A percentile compares a stretch with the other conserved stretches of the same genome.
phyloP scores from a whole-genome alignment of 176 grass and related monocot genomes.

The Musa itinerans region DNA sequence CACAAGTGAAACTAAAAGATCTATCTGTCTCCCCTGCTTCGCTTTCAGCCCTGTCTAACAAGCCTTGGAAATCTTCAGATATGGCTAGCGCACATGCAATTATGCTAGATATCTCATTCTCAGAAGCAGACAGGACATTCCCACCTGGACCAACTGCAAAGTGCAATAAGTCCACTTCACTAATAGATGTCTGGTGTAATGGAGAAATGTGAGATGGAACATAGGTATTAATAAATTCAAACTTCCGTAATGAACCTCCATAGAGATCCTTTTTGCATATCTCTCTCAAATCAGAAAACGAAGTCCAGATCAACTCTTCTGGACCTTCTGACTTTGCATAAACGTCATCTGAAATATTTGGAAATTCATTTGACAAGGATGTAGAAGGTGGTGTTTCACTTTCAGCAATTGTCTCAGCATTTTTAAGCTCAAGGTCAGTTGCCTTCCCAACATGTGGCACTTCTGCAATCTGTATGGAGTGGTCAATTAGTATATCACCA shows the following conservation, averaged over 20 bases:
- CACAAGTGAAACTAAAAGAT: conserved; percentile 52
- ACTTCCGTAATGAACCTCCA: conserved; percentile 37
- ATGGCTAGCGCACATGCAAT: conserved; percentile 59
- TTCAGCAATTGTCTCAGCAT: not conserved
- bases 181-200: conserved; percentile 35
- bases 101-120: conserved; percentile 94
- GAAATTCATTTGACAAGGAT: conserved; percentile 16
- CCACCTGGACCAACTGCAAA: conserved; percentile 55
- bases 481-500: conserved; percentile 25
- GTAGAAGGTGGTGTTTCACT: not conserved
- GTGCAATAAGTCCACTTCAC: conserved; percentile 31
- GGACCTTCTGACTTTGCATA: conserved; percentile 34
- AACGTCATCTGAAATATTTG: conserved; percentile 21
- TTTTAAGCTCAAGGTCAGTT: not conserved
- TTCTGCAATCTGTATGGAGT: conserved; percentile 15
- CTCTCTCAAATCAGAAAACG: conserved; percentile 54
- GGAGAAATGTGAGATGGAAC: conserved; percentile 52
- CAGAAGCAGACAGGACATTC: conserved; percentile 50
- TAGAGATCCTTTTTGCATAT: conserved; percentile 51
- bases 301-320: conserved; percentile 67
- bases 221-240: conserved; percentile 66
- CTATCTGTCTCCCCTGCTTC: conserved; percentile 39
- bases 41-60: conserved; percentile 29
- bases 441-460: conserved; percentile 4
- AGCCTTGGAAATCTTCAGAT: conserved; percentile 43